Evolutionary conservation across 2,329 filamentous ascomycete species (phyloP), one percentile per base, ranked within the genome.

Genomic region (Grosmannia huntii): DNA sequence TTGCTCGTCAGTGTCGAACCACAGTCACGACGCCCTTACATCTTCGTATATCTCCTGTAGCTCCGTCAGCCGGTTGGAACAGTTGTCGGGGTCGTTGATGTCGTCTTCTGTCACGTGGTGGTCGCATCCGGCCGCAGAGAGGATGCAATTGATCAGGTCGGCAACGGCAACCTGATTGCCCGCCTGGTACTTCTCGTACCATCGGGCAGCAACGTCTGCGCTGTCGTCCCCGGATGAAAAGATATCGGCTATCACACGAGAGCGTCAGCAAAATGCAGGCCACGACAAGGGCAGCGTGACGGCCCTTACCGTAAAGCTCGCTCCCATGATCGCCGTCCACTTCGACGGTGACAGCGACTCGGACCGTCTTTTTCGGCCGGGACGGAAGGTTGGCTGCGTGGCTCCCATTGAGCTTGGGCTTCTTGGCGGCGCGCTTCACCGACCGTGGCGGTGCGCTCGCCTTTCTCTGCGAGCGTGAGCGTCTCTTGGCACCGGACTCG

Each of bases 31-130:
- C 31, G 23, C 7, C 70, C 79, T 66, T 70, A 89, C 87, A 68
- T 87, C 83, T 70, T 94, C 86, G 68, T 91, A 95, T 61, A 91
- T 84, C 61, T 88, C 85, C 70, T 96, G 89, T n/a, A 99, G 77
- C 65, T 97, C 91, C 25, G 80, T 77, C 52, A 99, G 75, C 67
- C 84, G 85, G 66, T 84, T 85, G 21, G 88, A 83, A 53, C 86
- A 89, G 67, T 94, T 90, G 68, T 99, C 94, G 9, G 90, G 84
- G 68, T 99, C 92, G 63, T 86, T 84, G 62, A 96, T 89, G 68
- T 97, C 90, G 68, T 94, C 85, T 46, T 82, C 80, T 11, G 85
- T 87, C 57, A 99, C 82, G 64, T 87, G 81, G 57, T 89, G 77
- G 57, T 89, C 83, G 69, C 91, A 95, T 33, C 94, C 94, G 21